Evolutionary conservation across 176 grass and related monocot genomes (phyloP), one percentile per base, ranked within the genome.

Genomic region (Secale cereale): DNA sequence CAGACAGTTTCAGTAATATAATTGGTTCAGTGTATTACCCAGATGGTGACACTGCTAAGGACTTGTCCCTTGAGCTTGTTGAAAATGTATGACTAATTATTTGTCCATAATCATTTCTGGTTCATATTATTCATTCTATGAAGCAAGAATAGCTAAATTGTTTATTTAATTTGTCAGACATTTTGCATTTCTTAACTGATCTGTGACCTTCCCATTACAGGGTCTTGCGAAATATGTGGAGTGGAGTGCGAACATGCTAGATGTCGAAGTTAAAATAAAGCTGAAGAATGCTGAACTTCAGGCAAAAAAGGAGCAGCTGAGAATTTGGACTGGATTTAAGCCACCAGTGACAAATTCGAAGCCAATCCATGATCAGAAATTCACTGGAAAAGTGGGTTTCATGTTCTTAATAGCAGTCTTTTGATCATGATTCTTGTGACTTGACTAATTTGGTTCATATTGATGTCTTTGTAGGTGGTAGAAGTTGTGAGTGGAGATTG

Each of bases 231-330:
- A 99, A 67, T 96, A 91, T 91, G 97, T 99, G 3, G 97, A 99
- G 57, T 99, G 97, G 97, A 99, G 97, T 88, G 97, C 91, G 20
- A 96, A 91, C 57, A 96, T 99, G 97, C 90, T 99, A 89, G 97
- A 99, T 41, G 86, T 94, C 88, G 97, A 99, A 74, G 88, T 87
- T 23, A 99, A 99, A 74, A 90, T 89, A 80, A 93, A 89, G 82
- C 41, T 99, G 59, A 99, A 99, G 76, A 81, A 85, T 43, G 86
- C 97, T 48, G 97, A 99, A 56, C 97, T 99, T 82, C 90, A 99
- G 77, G 93, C 93, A 60, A 99, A 99, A 83, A 94, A 96, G 79
- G 93, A 94, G 41, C 91, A 92, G 52, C 59, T 94, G 76, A 88
- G 88, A 94, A 96, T 99, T 54, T 96, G 97, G 97, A 89, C 81